Conservation (phyloP, 139 green algal genomes). For the Pleodorina starrii region DNA sequence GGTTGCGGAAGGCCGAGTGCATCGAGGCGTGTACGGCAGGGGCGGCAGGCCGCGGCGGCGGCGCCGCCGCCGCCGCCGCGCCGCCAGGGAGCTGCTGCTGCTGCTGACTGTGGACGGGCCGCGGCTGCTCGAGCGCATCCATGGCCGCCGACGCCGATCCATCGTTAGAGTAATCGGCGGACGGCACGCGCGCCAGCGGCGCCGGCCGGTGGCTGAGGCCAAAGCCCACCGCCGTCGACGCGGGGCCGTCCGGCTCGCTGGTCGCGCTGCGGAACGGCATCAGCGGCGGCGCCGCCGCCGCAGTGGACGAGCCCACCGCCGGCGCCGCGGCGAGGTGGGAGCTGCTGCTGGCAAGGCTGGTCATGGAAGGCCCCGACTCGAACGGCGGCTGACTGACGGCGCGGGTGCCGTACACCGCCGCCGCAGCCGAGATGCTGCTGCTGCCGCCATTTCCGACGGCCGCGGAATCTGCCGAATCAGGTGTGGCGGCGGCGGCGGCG, state of each 20-base stretch:
- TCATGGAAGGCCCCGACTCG: not conserved
- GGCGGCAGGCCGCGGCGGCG: not conserved
- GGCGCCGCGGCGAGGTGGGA: not conserved
- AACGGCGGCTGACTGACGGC: not conserved
- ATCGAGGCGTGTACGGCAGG: not conserved
- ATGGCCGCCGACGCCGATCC: not conserved
- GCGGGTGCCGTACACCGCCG: not conserved
- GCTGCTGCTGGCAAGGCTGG: not conserved
- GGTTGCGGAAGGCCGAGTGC: not conserved
- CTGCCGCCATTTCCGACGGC: not conserved
- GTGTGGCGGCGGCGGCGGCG: not conserved
- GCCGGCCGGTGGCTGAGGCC: not conserved
- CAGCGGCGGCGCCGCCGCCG: not conserved
- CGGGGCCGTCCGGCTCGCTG: not conserved
- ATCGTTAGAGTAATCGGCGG: too few species aligned
- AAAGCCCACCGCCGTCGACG: not conserved
- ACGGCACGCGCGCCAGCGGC: not conserved
- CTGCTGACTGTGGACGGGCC: not conserved
- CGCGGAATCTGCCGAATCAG: not conserved
- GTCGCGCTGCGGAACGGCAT: not conserved
- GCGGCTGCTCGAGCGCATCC: not conserved
- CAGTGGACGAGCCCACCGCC: not conserved
- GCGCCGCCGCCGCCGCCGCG: not conserved
- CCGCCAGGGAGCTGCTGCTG: not conserved
- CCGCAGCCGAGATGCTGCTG: not conserved